Conservation (phyloP, 371 early-diverging fungal genomes). For the Actinomortierella wolfii region DNA sequence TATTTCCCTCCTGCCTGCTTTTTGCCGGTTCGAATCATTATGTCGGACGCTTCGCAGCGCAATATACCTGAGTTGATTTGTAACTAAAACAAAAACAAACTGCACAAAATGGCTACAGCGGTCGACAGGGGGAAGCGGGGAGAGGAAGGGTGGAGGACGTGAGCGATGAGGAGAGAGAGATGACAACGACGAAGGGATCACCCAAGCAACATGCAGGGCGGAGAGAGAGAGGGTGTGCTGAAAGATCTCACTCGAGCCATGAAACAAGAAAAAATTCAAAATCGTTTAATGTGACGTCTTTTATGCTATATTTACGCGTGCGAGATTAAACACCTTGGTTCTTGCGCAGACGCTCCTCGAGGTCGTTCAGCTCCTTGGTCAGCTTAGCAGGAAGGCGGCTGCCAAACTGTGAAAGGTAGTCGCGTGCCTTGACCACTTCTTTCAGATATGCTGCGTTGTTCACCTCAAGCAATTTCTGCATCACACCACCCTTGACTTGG, state of each 20-base stretch:
- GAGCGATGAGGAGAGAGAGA: background rate
- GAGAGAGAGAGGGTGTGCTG: background rate
- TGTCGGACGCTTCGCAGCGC: too few relatives aligned
- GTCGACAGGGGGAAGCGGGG: slow-evolving; percentile 2
- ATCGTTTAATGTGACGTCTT: background rate
- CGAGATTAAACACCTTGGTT: slow-evolving; percentile 18
- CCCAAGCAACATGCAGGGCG: background rate
- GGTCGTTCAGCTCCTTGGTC: slow-evolving; percentile 45
- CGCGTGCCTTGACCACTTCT: slow-evolving; percentile 46
- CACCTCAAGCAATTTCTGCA: slow-evolving; percentile 47
- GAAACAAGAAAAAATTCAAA: background rate
- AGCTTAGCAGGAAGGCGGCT: slow-evolving; percentile 46
- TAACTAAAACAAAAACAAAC: too few relatives aligned
- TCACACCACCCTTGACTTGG: slow-evolving; percentile 30
- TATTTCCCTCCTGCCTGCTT: too few relatives aligned
- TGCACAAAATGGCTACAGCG: background rate
- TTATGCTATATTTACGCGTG: background rate
- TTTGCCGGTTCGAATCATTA: too few relatives aligned
- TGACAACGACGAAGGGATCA: background rate
- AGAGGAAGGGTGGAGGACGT: background rate
- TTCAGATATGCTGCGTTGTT: slow-evolving; percentile 37
- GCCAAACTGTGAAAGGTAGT: slow-evolving; percentile 48
- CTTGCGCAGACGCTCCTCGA: slow-evolving; percentile 41
- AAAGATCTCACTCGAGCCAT: background rate
- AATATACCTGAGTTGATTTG: too few relatives aligned